A percentile compares a stretch with the other conserved stretches of the same genome.
Conservation (phyloP, 2,329 filamentous ascomycete genomes). For the Calonectria leucothoes region DNA sequence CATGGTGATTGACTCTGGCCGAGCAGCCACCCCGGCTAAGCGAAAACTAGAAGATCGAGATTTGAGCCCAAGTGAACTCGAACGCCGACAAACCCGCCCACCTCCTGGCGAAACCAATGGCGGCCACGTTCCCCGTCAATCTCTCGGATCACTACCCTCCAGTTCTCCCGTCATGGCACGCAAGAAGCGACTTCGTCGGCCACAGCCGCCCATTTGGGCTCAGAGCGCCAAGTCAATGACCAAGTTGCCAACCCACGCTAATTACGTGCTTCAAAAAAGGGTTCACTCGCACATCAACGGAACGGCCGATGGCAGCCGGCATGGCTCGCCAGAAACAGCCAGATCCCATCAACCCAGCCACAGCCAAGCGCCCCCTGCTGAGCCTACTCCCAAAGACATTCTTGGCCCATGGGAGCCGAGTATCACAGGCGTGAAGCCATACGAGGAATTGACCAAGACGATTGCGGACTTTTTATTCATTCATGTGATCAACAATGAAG, state of each 20-base stretch:
- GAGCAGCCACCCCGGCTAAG: constrained; percentile 52
- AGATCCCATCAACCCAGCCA: constrained; percentile 44
- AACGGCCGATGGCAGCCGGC: constrained; percentile 50
- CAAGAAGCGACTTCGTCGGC: constrained; percentile 54
- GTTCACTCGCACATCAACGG: constrained; percentile 50
- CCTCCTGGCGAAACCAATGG: constrained; percentile 64
- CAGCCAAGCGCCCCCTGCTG: constrained; percentile 39
- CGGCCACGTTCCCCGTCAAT: constrained; percentile 28
- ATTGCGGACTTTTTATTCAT: constrained; percentile 86
- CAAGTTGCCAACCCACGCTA: constrained; percentile 50
- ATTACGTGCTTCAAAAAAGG: constrained; percentile 43
- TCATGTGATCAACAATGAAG: constrained; percentile 75
- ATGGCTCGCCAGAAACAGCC: constrained; percentile 60
- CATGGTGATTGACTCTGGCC: constrained; percentile 45
- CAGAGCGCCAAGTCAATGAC: constrained; percentile 51
- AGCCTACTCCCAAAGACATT: constrained; percentile 48
- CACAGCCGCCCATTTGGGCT: constrained; percentile 61
- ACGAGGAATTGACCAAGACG: constrained; percentile 78
- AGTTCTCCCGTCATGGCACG: constrained; percentile 48
- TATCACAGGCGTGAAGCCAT: constrained; percentile 76
- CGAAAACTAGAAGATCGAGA: constrained; percentile 54
- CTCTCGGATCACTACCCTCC: constrained; percentile 38
- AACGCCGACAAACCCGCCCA: constrained; percentile 60
- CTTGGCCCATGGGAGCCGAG: constrained; percentile 73
- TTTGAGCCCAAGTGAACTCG: constrained; percentile 62